Evolutionary conservation across 805 yeast species (phyloP), one percentile per base, ranked within the genome.

Genomic region (Candida pini): DNA sequence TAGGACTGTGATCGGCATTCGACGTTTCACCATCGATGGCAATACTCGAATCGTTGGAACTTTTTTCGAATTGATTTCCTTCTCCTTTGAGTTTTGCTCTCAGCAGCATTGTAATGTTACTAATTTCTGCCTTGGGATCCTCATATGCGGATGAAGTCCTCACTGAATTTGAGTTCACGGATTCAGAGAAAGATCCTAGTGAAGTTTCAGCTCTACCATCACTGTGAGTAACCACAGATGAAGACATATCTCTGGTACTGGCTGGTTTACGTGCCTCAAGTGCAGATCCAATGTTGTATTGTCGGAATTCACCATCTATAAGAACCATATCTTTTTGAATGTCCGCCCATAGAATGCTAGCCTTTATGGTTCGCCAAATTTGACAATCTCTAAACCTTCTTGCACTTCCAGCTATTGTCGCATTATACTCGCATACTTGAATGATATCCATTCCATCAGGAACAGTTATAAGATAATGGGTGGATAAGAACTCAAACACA

Each of bases 281-380:
- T 4, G 33, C 39, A 17, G 20, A 17, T 9, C 39, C 24, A 10
- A 35, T 34, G 9, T 29, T 31, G 22, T 38, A 40, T 5, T 33
- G 32, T 26, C 31, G 32, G 26, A 41, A 33, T 2, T 37, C 43
- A 15, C 27, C 54, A 60, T 36, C 40, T 4, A 35, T 29, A 17
- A 30, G 25, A 10, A 31, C 38, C 20, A 34, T 22, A 17, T 43
- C 39, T 14, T 14, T 21, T 10, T 38, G 33, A 4, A 39, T 30
- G 5, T 36, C 13, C n/a, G 54, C 53, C 56, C 68, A 59, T 2
- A 56, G 51, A 4, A 78, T 54, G 19, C 76, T 60, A 22, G 70
- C 71, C 10, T 72, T 71, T 5, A 80, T 56, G 4, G 78, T 66
- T 39, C 68, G 57, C 88, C 88, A 81, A 1, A 76, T 68, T 48